A percentile compares a stretch with the other conserved stretches of the same genome.
Conservation (phyloP, 306 rosid genomes). For the Vachellia pachyceras region DNA sequence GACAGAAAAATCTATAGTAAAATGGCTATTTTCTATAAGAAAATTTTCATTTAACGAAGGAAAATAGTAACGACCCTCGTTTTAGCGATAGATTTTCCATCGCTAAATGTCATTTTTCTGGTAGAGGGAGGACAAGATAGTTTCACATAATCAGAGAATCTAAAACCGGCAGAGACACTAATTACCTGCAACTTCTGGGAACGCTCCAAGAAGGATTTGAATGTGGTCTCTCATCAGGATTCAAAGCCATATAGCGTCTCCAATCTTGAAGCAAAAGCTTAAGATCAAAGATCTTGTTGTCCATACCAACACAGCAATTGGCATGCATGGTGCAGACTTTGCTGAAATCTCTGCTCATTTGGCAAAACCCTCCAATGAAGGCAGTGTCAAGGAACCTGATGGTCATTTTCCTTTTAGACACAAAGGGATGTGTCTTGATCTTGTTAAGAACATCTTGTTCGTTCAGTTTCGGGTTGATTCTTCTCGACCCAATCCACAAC, state of each 20-base stretch:
- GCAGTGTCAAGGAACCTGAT: slow-evolving; percentile 69
- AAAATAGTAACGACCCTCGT: too few species aligned
- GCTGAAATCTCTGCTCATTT: slow-evolving; percentile 51
- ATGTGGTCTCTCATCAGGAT: neutral
- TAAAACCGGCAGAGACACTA: too few species aligned
- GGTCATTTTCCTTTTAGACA: slow-evolving; percentile 45
- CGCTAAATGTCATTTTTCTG: too few species aligned
- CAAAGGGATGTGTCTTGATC: slow-evolving; percentile 53
- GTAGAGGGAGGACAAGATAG: too few species aligned
- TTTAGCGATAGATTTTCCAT: too few species aligned
- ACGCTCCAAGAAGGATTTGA: slow-evolving; percentile 60
- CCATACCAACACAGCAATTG: slow-evolving; percentile 81
- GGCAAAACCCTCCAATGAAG: slow-evolving; percentile 82
- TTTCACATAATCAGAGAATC: too few species aligned
- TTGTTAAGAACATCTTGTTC: slow-evolving; percentile 82
- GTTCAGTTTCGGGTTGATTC: slow-evolving; percentile 44
- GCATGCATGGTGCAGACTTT: slow-evolving; percentile 81
- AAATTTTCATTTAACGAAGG: too few species aligned
- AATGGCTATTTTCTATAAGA: too few species aligned
- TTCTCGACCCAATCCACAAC: slow-evolving; percentile 69
- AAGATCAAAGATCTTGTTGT: slow-evolving; percentile 77
- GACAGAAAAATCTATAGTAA: too few species aligned
- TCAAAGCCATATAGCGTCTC: slow-evolving; percentile 52
- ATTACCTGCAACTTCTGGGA: slow-evolving; percentile 71
- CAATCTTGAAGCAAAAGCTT: slow-evolving; percentile 74